phyloP scores from a whole-genome alignment of 2,329 filamentous ascomycete genomes.

The Trichoderma asperellum region DNA sequence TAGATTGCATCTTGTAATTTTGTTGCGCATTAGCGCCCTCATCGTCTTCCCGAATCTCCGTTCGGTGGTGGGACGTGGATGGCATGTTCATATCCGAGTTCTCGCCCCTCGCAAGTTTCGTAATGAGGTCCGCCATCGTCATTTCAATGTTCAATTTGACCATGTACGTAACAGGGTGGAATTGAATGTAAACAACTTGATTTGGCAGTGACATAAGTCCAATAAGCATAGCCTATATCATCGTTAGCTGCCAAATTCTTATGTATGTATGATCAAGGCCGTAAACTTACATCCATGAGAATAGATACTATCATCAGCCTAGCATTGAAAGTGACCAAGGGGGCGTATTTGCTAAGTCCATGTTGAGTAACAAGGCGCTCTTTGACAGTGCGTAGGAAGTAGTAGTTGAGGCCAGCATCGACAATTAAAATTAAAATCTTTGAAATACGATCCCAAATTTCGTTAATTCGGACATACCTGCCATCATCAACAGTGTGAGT shows the following conservation, averaged over 20 bases:
- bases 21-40: neutral
- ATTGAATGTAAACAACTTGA: conserved; percentile 50
- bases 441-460: conserved; percentile 56
- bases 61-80: conserved; percentile 7
- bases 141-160: conserved; percentile 59
- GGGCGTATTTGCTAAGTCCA: conserved; percentile 55
- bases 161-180: conserved; percentile 56
- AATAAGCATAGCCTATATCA: conserved; percentile 15
- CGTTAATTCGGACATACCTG: conserved; percentile 49
- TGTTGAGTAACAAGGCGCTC: conserved; percentile 48
- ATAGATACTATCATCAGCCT: conserved; percentile 54
- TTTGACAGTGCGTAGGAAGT: conserved; percentile 54
- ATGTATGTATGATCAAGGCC: too few relatives aligned
- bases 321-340: conserved; percentile 54
- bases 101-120: conserved; percentile 39
- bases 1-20: conserved; percentile 12
- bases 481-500: neutral
- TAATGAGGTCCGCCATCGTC: conserved; percentile 56
- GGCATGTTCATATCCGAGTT: conserved; percentile 2
- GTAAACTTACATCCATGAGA: conserved; percentile 48
- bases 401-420: conserved; percentile 56
- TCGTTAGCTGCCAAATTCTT: neutral
- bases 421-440: conserved; percentile 57
- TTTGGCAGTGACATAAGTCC: conserved; percentile 31
- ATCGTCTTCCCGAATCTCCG: neutral